These are phyloP conservation scores for Solanum bukasovii DNA, from an alignment of 257 asterid species.

Conservation along the genomic window DNA sequence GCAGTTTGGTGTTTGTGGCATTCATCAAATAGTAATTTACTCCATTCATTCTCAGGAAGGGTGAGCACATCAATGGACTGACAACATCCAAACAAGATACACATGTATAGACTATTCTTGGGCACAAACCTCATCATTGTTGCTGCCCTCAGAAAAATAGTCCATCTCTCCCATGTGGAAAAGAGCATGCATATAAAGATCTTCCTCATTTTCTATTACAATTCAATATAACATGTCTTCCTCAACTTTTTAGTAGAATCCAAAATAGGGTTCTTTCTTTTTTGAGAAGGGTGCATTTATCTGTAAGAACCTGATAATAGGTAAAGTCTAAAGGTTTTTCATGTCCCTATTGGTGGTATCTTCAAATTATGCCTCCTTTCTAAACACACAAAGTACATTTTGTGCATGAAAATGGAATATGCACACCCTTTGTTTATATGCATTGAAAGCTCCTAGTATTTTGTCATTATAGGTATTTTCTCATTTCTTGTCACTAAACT, in stretches of 20 bases:
- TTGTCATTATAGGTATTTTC: neutral
- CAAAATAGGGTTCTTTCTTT: neutral
- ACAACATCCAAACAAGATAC: neutral
- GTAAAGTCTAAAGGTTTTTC: neutral
- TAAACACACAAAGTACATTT: neutral
- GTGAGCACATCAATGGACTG: neutral
- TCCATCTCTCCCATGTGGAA: neutral
- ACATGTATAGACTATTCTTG: neutral
- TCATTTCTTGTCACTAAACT: neutral
- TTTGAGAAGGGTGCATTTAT: neutral
- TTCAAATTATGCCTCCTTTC: neutral
- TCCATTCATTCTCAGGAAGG: neutral
- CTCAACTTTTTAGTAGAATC: neutral
- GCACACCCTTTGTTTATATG: neutral
- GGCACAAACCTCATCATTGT: neutral
- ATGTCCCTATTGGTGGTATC: neutral
- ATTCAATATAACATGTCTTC: neutral
- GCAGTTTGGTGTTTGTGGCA: neutral
- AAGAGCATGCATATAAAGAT: neutral
- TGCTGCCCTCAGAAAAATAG: neutral
- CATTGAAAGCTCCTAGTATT: neutral
- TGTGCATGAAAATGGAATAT: neutral
- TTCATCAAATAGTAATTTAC: neutral
- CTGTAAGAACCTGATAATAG: neutral
- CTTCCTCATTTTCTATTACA: neutral